Conservation (phyloP, 176 grass and related monocot genomes). For the Tillandsia leiboldiana region DNA sequence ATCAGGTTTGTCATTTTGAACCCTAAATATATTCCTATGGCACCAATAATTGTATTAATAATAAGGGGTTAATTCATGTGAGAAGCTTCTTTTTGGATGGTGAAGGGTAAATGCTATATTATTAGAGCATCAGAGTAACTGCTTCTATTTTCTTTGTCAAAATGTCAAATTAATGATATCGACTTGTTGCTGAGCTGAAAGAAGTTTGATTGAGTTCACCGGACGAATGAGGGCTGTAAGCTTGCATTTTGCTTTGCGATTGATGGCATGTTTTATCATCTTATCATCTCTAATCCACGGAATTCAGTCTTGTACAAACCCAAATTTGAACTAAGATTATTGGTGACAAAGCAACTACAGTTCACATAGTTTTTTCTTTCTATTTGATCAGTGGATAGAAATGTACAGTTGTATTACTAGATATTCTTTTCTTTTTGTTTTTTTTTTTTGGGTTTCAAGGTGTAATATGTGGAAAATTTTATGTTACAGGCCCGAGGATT, state of each 20-base stretch:
- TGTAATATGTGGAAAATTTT: background rate
- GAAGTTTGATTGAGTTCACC: background rate
- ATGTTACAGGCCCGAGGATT: background rate
- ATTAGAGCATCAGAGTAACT: background rate
- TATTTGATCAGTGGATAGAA: background rate
- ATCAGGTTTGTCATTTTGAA: conserved; percentile 41
- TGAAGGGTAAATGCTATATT: background rate
- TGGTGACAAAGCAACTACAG: background rate
- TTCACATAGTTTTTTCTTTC: background rate
- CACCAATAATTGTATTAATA: background rate
- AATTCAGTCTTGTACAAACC: background rate
- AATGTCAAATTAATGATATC: background rate
- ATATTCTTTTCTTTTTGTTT: background rate
- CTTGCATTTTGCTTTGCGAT: background rate
- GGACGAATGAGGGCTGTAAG: background rate
- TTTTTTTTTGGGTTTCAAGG: background rate
- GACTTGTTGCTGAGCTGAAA: background rate
- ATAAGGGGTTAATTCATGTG: background rate
- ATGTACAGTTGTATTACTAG: background rate
- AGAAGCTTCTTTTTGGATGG: background rate
- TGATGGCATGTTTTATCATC: background rate
- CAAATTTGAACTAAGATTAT: background rate
- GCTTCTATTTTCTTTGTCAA: background rate
- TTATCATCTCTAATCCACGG: background rate
- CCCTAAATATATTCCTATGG: conserved; percentile 3